These are phyloP conservation scores for Leccinum aurantiacum DNA, from an alignment of 768 basidiomycete genomes.

Conservation along the genomic window DNA sequence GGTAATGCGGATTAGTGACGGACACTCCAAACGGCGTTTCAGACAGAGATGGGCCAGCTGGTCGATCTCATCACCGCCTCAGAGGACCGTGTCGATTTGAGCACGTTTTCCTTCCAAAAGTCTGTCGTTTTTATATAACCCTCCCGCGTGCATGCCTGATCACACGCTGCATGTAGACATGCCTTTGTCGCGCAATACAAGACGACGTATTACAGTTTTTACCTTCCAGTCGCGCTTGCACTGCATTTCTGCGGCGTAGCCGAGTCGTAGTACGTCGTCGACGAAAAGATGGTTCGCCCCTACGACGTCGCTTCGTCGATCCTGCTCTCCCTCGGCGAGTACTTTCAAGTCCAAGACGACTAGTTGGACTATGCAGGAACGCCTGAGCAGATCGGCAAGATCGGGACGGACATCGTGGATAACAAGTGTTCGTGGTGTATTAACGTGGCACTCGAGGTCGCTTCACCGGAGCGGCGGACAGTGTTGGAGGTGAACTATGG, in stretches of 20 bases:
- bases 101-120: slow-evolving; percentile 6
- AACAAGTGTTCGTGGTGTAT: slow-evolving; percentile 99
- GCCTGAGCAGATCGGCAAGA: slow-evolving; percentile 91
- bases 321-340: slow-evolving; percentile 4
- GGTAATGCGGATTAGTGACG: not conserved
- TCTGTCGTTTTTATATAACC: not conserved
- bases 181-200: slow-evolving; percentile 1
- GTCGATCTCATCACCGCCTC: not conserved
- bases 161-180: not conserved
- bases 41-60: slow-evolving; percentile 4
- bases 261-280: slow-evolving; percentile 40
- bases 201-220: slow-evolving; percentile 61
- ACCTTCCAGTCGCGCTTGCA: slow-evolving; percentile 6
- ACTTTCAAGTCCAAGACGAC: slow-evolving; percentile 56
- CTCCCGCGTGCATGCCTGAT: not conserved
- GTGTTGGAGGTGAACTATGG: slow-evolving; percentile 68
- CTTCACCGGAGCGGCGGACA: slow-evolving; percentile 51
- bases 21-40: slow-evolving; percentile 3
- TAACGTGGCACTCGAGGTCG: slow-evolving; percentile 77
- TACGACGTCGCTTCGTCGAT: slow-evolving; percentile 4
- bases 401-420: slow-evolving; percentile 97
- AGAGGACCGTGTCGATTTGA: not conserved
- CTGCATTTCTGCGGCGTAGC: slow-evolving; percentile 4
- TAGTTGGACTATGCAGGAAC: slow-evolving; percentile 90
- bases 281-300: slow-evolving; percentile 31